Conservation (phyloP, 2,329 filamentous ascomycete genomes). For the Xylaria sp. region DNA sequence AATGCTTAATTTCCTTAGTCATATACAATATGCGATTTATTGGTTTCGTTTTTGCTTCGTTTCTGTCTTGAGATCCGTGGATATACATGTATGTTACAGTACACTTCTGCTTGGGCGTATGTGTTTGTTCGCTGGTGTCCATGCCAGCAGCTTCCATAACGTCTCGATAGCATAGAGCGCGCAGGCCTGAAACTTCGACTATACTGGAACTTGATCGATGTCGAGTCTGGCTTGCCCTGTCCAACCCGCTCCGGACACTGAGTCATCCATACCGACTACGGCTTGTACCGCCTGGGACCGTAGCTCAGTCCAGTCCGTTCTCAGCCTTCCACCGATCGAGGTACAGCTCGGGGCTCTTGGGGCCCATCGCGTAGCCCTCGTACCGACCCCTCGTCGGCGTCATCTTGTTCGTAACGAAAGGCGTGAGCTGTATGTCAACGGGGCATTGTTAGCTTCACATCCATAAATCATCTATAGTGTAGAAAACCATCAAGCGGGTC, state of each 20-base stretch:
- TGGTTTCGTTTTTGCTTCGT: not conserved
- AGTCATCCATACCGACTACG: not conserved
- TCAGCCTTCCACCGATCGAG: slow-evolving; percentile 68
- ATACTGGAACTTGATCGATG: not conserved
- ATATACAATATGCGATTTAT: slow-evolving; percentile 2
- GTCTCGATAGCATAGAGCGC: not conserved
- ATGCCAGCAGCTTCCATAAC: not conserved
- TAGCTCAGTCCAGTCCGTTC: slow-evolving; percentile 61
- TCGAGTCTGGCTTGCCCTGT: not conserved
- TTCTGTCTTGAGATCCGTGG: not conserved
- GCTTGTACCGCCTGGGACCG: not conserved
- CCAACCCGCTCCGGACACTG: not conserved
- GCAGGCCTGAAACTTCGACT: not conserved
- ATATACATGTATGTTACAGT: slow-evolving; percentile 5
- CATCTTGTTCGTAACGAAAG: slow-evolving; percentile 71
- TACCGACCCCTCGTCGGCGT: slow-evolving; percentile 56
- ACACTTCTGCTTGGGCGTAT: slow-evolving; percentile 3
- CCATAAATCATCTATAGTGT: not conserved
- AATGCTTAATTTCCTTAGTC: not conserved
- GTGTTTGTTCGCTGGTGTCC: not conserved
- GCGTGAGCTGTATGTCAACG: slow-evolving; percentile 67
- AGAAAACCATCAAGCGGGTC: not conserved
- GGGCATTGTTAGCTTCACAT: not conserved
- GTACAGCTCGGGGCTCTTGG: slow-evolving; percentile 64
- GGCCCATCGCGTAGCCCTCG: slow-evolving; percentile 53